Conservation (phyloP, 805 yeast species). For the Komagataella pastoris region DNA sequence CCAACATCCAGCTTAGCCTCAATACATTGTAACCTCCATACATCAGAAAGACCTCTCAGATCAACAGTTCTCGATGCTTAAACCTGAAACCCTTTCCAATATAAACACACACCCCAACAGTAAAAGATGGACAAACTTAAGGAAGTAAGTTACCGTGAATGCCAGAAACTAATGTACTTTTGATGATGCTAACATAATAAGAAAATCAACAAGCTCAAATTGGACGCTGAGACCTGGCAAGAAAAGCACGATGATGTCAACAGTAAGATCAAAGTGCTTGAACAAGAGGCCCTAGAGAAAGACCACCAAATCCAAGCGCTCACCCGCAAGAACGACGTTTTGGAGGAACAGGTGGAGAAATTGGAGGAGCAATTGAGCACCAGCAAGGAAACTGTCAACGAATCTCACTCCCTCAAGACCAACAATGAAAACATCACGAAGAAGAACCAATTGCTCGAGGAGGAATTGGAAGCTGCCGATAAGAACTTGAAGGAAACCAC, state of each 20-base stretch:
- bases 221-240: constrained; percentile 96
- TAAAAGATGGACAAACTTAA: constrained; percentile 33
- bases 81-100: neutral
- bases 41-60: neutral
- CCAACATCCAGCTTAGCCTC: neutral
- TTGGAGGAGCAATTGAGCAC: constrained; percentile 63
- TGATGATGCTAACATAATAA: constrained; percentile 11
- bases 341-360: constrained; percentile 75
- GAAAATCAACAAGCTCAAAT: constrained; percentile 82
- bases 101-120: neutral
- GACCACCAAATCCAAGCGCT: constrained; percentile 92
- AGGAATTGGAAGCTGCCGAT: constrained; percentile 84
- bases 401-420: constrained; percentile 76
- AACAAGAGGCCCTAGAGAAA: constrained; percentile 83
- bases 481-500: constrained; percentile 86
- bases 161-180: neutral
- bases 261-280: constrained; percentile 73
- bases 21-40: neutral
- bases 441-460: constrained; percentile 81
- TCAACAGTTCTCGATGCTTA: neutral
- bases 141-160: constrained; percentile 23
- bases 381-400: constrained; percentile 80
- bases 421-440: constrained; percentile 84
- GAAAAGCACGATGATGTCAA: constrained; percentile 86
- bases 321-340: constrained; percentile 79